Base-by-base conservation (phyloP, 1,284 basidiomycete species). In the Pyrrhoderma noxium region DNA sequence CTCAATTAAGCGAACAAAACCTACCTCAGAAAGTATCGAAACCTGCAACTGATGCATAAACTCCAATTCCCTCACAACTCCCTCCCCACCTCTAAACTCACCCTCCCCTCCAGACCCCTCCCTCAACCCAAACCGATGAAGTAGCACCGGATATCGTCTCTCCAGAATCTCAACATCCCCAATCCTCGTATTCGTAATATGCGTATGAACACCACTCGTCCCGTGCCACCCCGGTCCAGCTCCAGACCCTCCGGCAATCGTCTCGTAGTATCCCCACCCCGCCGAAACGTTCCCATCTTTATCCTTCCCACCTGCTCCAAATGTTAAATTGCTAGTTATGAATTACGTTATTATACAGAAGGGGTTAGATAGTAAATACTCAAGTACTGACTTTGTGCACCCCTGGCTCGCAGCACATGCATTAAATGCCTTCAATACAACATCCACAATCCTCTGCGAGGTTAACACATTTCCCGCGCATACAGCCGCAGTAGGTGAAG, bases 181-280 rank as follows among this genome's bases (percentile, higher is more conserved):
- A 57, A 92, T 93, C 13, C 89, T 81, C 14, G 93, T 95, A 68
- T 96, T 96, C 3, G 93, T 96, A 67, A 96, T 96, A 63, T 94
- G 90, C 1, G 85, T 89, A 61, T 90, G 89, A 4, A 91, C 85
- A 3, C 88, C 90, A 9, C 86, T 87, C 3, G 87, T 89, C 3
- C 94, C 94, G 60, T 94, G 81, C 93, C 93, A 97, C 4, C 70
- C 70, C 1, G 90, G 88, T 0, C 94, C 94, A 0, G 94, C 93
- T 2, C 94, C 94, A 3, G 87, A 89, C 2, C 94, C 94, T 9
- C 94, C 94, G 7, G 89, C 90, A 52, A 97, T 95, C 0, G 90
- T 95, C 86, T 96, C 93, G 65, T 96, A 96, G 68, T 95, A 96
- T 1, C 94, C 94, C 84, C 91, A 97, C 14, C 93, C 93, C 37